A percentile compares a stretch with the other conserved stretches of the same genome.
These are phyloP conservation scores for Glarea lozoyensis DNA, from an alignment of 495 filamentous ascomycete genomes.

Conservation along the genomic window DNA sequence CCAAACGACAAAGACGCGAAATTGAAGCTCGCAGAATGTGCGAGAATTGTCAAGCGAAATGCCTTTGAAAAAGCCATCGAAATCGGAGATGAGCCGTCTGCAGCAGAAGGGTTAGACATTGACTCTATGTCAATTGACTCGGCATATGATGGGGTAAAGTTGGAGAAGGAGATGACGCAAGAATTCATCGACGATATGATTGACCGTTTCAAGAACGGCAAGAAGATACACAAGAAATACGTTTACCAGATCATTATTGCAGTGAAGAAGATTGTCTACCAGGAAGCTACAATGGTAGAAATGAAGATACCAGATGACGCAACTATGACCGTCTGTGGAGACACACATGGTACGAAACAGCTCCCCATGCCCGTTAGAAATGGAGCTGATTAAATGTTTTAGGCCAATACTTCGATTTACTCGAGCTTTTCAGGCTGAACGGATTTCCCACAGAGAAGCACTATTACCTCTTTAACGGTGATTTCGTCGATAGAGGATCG, in stretches of 20 bases:
- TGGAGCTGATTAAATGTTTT: too few species aligned
- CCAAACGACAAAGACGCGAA: slow-evolving; percentile 85
- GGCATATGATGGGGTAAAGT: slow-evolving; percentile 72
- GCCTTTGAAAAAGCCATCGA: slow-evolving; percentile 95
- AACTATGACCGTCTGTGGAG: slow-evolving; percentile 88
- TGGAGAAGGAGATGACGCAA: slow-evolving; percentile 82
- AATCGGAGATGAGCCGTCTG: slow-evolving; percentile 81
- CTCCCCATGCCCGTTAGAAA: too few species aligned
- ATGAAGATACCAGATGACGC: slow-evolving; percentile 68
- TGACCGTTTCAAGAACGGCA: slow-evolving; percentile 87
- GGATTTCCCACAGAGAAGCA: slow-evolving; percentile 77
- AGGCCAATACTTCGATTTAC: slow-evolving; percentile 97
- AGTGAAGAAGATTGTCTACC: slow-evolving; percentile 79
- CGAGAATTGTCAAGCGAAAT: slow-evolving; percentile 81
- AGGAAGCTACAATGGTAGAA: slow-evolving; percentile 96
- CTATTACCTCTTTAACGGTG: slow-evolving; percentile 95
- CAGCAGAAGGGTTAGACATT: slow-evolving; percentile 82
- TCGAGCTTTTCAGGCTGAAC: slow-evolving; percentile 92
- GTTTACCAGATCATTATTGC: slow-evolving; percentile 91
- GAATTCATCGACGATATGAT: slow-evolving; percentile 98
- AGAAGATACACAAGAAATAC: slow-evolving; percentile 93
- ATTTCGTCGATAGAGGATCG: slow-evolving; percentile 95
- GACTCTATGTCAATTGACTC: slow-evolving; percentile 74
- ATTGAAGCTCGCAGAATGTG: slow-evolving; percentile 79
- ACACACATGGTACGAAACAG: slow-evolving; percentile 74